A percentile compares a stretch with the other conserved stretches of the same genome.
Evolutionary conservation across 495 filamentous ascomycete species (phyloP).

Genomic region (Aspergillus baeticus): DNA sequence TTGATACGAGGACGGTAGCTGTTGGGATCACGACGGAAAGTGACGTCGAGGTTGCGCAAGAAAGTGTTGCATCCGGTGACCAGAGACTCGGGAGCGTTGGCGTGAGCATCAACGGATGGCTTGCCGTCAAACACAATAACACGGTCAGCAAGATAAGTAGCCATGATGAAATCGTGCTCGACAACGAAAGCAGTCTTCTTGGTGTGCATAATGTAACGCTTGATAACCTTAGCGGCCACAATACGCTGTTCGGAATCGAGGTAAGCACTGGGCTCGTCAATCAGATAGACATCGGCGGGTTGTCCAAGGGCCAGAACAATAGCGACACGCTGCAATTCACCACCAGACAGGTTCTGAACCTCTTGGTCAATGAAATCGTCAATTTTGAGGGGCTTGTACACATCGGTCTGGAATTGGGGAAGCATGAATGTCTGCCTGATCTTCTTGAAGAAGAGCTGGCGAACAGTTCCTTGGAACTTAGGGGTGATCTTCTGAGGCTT

Average conservation of each 20-base stretch:
- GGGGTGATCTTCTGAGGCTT: constrained; percentile 99
- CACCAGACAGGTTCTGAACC: constrained; percentile 97
- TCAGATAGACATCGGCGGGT: constrained; percentile 98
- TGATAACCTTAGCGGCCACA: constrained; percentile 93
- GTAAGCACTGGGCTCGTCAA: constrained; percentile 93
- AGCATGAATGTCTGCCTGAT: constrained; percentile 95
- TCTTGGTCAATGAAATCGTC: constrained; percentile 99
- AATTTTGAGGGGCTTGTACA: constrained; percentile 96
- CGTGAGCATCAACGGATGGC: constrained; percentile 82
- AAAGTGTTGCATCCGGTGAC: constrained; percentile 97
- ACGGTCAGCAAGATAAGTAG: constrained; percentile 92
- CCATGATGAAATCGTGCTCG: constrained; percentile 99
- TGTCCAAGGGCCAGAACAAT: constrained; percentile 93
- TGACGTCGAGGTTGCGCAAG: constrained; percentile 92
- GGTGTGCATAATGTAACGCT: constrained; percentile 99
- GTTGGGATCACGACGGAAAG: constrained; percentile 95
- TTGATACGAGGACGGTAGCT: constrained; percentile 97
- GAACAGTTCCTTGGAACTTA: constrained; percentile 94
- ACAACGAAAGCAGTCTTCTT: constrained; percentile 99
- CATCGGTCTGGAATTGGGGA: constrained; percentile 98
- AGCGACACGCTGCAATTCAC: constrained; percentile 97
- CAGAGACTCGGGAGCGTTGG: constrained; percentile 86
- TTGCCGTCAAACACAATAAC: constrained; percentile 98
- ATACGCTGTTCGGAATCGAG: constrained; percentile 99
- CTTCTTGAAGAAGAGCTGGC: constrained; percentile 93